Conservation (phyloP, 1,284 basidiomycete genomes). For the Hymenochaete sp. region DNA sequence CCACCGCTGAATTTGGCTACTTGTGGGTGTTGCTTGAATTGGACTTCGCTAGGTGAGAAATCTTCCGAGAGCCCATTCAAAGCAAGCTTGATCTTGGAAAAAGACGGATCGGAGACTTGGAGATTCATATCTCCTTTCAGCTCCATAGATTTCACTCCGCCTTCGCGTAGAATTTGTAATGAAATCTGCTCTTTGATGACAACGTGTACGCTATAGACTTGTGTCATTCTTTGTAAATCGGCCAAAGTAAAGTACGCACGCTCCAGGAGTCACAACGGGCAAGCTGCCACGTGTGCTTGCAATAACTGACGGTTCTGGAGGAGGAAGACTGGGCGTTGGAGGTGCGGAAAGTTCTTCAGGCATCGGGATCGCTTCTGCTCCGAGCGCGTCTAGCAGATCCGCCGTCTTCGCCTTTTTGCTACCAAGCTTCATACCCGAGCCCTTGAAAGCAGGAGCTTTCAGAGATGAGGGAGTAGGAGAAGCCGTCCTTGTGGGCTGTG, state of each 20-base stretch:
- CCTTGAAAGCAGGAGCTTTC: constrained; percentile 81
- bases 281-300: constrained; percentile 49
- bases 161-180: constrained; percentile 79
- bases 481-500: constrained; percentile 35
- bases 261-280: constrained; percentile 71
- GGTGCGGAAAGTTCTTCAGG: constrained; percentile 47
- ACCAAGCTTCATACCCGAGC: constrained; percentile 96
- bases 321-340: constrained; percentile 43
- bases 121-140: constrained; percentile 93
- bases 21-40: constrained; percentile 96
- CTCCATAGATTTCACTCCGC: constrained; percentile 83
- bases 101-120: constrained; percentile 69
- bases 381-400: constrained; percentile 81
- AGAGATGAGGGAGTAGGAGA: constrained; percentile 45
- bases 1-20: constrained; percentile 80
- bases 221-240: constrained; percentile 5
- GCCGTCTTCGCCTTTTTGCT: constrained; percentile 84
- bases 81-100: constrained; percentile 70
- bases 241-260: constrained; percentile 35
- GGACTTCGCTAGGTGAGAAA: constrained; percentile 58
- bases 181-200: constrained; percentile 80
- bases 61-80: constrained; percentile 57
- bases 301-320: constrained; percentile 35
- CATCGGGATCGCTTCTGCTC: constrained; percentile 62
- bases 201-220: constrained; percentile 64